These are phyloP conservation scores for Neonectria neomacrospora DNA, from an alignment of 2,329 filamentous ascomycete species.

Conservation along the genomic window DNA sequence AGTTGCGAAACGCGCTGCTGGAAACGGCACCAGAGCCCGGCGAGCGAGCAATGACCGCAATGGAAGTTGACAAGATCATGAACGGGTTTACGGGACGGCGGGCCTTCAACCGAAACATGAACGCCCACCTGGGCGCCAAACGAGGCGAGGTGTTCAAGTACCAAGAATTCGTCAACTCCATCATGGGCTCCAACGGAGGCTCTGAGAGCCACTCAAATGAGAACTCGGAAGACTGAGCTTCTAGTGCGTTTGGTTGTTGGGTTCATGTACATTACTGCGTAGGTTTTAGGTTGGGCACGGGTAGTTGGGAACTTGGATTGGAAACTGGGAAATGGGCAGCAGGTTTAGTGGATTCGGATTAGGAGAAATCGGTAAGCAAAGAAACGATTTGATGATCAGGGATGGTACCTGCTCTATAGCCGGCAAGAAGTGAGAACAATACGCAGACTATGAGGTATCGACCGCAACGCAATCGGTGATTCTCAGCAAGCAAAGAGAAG, in stretches of 20 bases:
- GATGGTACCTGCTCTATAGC: neutral
- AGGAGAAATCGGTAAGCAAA: conserved; percentile 10
- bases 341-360: conserved; percentile 12
- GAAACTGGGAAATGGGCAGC: conserved; percentile 4
- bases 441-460: neutral
- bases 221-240: conserved; percentile 38
- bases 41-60: conserved; percentile 70
- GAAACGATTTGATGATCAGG: conserved; percentile 15
- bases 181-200: conserved; percentile 65
- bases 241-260: neutral
- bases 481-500: too few relatives aligned
- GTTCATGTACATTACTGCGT: conserved; percentile 15
- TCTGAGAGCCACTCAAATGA: conserved; percentile 49
- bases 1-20: conserved; percentile 84
- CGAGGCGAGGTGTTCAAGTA: conserved; percentile 93
- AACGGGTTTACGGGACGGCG: conserved; percentile 85
- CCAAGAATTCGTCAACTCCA: conserved; percentile 84
- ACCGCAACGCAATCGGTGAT: too few relatives aligned
- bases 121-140: conserved; percentile 64
- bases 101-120: conserved; percentile 77
- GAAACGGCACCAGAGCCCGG: conserved; percentile 83
- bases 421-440: neutral
- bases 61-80: conserved; percentile 88
- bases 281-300: conserved; percentile 4
- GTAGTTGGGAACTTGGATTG: neutral